These are phyloP conservation scores for Pythium coloratum DNA, from an alignment of 352 stramenopile species.

Conservation along the genomic window DNA sequence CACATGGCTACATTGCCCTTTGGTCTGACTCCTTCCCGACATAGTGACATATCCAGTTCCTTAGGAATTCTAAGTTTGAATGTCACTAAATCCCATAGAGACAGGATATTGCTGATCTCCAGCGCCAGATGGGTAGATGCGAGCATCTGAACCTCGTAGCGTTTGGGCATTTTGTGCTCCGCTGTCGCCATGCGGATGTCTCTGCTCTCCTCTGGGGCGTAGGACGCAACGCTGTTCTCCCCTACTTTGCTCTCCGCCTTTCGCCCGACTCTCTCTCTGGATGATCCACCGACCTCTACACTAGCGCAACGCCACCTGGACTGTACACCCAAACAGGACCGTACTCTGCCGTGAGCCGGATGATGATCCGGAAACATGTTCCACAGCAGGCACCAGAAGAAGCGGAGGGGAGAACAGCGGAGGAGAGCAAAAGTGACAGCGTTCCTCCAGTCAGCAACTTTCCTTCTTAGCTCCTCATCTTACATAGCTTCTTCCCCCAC, in stretches of 20 bases:
- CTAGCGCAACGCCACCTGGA: not conserved
- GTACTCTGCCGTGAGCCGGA: not conserved
- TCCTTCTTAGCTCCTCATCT: conserved; percentile 1
- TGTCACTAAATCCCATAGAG: not conserved
- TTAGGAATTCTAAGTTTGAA: not conserved
- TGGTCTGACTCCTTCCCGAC: not conserved
- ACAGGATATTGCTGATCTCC: not conserved
- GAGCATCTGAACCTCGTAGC: not conserved
- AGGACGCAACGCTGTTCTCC: not conserved
- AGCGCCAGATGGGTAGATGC: conserved; percentile 5
- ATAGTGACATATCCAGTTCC: not conserved
- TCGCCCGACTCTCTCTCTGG: not conserved
- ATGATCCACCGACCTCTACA: not conserved
- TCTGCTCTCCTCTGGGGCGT: not conserved
- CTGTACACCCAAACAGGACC: not conserved
- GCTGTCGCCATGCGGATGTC: not conserved
- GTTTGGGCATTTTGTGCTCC: not conserved
- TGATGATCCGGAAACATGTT: not conserved
- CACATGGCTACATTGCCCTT: conserved; percentile 20
- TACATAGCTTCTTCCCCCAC: not conserved
- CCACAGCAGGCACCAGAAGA: not conserved
- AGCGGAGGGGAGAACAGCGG: too few species aligned
- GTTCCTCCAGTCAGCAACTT: conserved; percentile 18
- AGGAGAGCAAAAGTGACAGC: not conserved
- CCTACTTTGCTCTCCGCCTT: not conserved